These are phyloP conservation scores for Filosporella fistucella DNA, from an alignment of 495 filamentous ascomycete genomes.

Conservation along the genomic window DNA sequence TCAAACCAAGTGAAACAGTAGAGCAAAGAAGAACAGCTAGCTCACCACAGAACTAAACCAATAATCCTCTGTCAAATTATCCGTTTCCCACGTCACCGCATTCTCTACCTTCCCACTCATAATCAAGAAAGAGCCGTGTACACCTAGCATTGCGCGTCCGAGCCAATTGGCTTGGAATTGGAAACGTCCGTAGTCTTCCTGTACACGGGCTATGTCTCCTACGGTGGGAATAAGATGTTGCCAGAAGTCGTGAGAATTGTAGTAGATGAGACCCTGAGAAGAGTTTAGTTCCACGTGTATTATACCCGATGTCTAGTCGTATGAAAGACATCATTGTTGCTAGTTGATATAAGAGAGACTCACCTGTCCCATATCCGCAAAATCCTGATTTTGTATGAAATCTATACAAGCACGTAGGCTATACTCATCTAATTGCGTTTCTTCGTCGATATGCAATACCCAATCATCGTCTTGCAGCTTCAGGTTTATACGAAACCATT, in stretches of 20 bases:
- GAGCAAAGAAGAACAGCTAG: not conserved
- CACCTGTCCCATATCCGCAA: slow-evolving; percentile 1
- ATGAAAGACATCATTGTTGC: not conserved
- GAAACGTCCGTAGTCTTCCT: not conserved
- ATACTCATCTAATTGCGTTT: slow-evolving; percentile 1
- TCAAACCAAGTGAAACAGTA: not conserved
- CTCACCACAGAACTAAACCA: not conserved
- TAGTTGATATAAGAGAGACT: not conserved
- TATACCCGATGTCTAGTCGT: not conserved
- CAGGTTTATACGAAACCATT: not conserved
- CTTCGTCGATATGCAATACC: slow-evolving; percentile 6
- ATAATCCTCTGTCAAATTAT: not conserved
- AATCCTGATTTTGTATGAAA: not conserved
- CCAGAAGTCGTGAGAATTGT: slow-evolving; percentile 4
- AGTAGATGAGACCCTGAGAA: not conserved
- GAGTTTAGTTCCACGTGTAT: no score
- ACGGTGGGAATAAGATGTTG: not conserved
- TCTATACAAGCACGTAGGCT: not conserved
- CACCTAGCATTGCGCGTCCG: not conserved
- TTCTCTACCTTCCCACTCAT: slow-evolving; percentile 2
- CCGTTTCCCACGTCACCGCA: slow-evolving; percentile 1
- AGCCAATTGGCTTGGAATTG: not conserved
- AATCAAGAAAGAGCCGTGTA: slow-evolving; percentile 3
- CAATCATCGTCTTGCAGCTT: not conserved
- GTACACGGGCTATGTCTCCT: not conserved